Base-by-base conservation (phyloP, 345 rosid species). In the Gossypium mustelinum region DNA sequence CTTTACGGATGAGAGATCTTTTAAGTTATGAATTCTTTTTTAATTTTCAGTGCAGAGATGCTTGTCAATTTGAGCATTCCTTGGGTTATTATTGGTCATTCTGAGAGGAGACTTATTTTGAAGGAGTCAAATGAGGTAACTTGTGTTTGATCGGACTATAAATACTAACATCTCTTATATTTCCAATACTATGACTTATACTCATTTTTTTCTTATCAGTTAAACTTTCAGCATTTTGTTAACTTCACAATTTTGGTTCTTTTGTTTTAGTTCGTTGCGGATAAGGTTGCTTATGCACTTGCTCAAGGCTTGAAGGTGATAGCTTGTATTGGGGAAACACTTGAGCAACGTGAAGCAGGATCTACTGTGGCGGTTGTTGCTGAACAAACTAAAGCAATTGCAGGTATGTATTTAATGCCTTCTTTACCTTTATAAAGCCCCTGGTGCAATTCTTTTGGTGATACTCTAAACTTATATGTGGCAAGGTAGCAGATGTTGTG, bases 51-150 rank as follows among this genome's bases (percentile, higher is more conserved):
- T 78, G 97, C 97, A 0, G 97, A 94, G 85, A 94, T 94, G 98
- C 97, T 94, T 75, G 85, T 80, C 76, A 89, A 89, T 81, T 80
- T 94, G 86, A 83, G 67, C 47, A 83, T 94, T 82, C 91, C 92
- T 10, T 94, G 98, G 97, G 97, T 94, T 79, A 92, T 94, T 79
- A 89, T 94, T 75, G 97, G 97, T 59, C 98, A 94, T 79, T 94
- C 97, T 72, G 97, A 92, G 75, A 92, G 97, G 78, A 87, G 98
- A 72, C 86, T 72, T 65, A 64, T 92, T 56, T 78, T 92, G 24
- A 84, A 81, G 52, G 97, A 92, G 75, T 79, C 97, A 20, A 88
- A 88, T 47, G 95, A 92, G 89, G 97, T 88, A 79, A 67, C 77
- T 58, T 51, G 62, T 73, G 51, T 52, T 77, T 62, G 65, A 68